phyloP scores from a whole-genome alignment of 2,329 filamentous ascomycete genomes.

The Colletotrichum brevisporum region DNA sequence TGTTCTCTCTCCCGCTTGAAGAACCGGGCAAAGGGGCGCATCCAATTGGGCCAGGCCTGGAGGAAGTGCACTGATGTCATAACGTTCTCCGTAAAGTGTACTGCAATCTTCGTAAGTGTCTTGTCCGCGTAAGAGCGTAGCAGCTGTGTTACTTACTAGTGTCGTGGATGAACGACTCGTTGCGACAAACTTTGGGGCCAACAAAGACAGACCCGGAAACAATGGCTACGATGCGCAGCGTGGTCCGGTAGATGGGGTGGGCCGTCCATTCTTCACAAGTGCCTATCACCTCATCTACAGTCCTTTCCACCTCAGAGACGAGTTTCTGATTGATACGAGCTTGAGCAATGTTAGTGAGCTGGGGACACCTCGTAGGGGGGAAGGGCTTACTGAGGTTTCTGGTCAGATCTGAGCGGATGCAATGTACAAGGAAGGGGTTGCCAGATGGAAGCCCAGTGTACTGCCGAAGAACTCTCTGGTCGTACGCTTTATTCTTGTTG shows the following conservation, averaged over 20 bases:
- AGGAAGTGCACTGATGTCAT: conserved; percentile 22
- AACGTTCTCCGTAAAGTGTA: conserved; percentile 23
- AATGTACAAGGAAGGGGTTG: conserved; percentile 26
- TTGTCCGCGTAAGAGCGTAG: conserved; percentile 52
- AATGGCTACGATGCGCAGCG: conserved; percentile 59
- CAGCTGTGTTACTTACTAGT: conserved; percentile 58
- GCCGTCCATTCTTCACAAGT: conserved; percentile 53
- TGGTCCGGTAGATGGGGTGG: conserved; percentile 51
- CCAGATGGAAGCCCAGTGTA: conserved; percentile 28
- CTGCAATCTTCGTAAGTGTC: conserved; percentile 34
- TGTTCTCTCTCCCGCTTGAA: conserved; percentile 19
- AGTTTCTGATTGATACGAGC: conserved; percentile 15
- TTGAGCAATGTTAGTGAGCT: background rate
- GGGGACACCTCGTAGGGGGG: background rate
- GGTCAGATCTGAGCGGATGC: conserved; percentile 28
- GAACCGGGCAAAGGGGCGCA: conserved; percentile 8
- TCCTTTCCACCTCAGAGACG: conserved; percentile 30
- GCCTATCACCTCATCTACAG: conserved; percentile 49
- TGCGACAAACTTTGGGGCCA: conserved; percentile 57
- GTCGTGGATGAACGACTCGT: conserved; percentile 56
- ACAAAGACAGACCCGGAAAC: conserved; percentile 61
- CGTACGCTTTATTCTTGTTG: conserved; percentile 29
- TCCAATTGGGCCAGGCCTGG: conserved; percentile 18
- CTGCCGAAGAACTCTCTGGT: conserved; percentile 27
- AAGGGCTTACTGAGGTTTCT: conserved; percentile 9